These are phyloP conservation scores for Trichoderma sp. DNA, from an alignment of 2,329 filamentous ascomycete species.

Conservation along the genomic window DNA sequence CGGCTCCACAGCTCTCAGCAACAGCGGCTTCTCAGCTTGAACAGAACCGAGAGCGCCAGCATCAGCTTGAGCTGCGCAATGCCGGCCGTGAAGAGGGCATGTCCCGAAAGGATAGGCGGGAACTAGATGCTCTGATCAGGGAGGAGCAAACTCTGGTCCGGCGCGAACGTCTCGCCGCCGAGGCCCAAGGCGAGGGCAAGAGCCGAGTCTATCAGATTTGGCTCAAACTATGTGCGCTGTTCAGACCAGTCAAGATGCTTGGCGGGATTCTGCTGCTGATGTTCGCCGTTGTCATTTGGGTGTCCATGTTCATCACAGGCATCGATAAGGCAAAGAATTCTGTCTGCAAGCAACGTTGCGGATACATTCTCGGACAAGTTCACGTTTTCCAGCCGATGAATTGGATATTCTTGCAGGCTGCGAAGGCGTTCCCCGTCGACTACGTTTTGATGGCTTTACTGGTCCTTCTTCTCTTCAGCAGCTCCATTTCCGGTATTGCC, in stretches of 20 bases:
- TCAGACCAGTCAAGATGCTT: conserved; percentile 85
- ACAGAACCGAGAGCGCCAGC: conserved; percentile 85
- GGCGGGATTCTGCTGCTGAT: conserved; percentile 77
- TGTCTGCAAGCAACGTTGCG: conserved; percentile 83
- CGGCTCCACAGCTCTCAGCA: conserved; percentile 73
- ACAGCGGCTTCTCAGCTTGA: conserved; percentile 79
- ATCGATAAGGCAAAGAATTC: conserved; percentile 98
- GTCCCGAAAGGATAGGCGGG: conserved; percentile 80
- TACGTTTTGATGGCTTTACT: conserved; percentile 86
- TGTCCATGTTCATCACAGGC: conserved; percentile 90
- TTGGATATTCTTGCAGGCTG: conserved; percentile 73
- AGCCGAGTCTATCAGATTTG: conserved; percentile 71
- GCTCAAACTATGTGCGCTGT: conserved; percentile 76
- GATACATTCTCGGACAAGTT: conserved; percentile 83
- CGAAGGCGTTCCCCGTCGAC: conserved; percentile 85
- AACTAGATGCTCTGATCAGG: conserved; percentile 80
- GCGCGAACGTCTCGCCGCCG: conserved; percentile 81
- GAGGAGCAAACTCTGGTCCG: conserved; percentile 92
- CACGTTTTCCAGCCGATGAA: conserved; percentile 96
- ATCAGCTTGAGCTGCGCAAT: conserved; percentile 84
- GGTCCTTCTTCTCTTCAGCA: conserved; percentile 82
- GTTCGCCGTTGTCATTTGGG: conserved; percentile 73
- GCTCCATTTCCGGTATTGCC: conserved; percentile 82
- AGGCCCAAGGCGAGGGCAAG: conserved; percentile 74
- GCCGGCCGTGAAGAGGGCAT: conserved; percentile 71